A percentile compares a stretch with the other conserved stretches of the same genome.
These are phyloP conservation scores for Phytopythium cucurbitacearum DNA, from an alignment of 352 stramenopile species.

Conservation along the genomic window DNA sequence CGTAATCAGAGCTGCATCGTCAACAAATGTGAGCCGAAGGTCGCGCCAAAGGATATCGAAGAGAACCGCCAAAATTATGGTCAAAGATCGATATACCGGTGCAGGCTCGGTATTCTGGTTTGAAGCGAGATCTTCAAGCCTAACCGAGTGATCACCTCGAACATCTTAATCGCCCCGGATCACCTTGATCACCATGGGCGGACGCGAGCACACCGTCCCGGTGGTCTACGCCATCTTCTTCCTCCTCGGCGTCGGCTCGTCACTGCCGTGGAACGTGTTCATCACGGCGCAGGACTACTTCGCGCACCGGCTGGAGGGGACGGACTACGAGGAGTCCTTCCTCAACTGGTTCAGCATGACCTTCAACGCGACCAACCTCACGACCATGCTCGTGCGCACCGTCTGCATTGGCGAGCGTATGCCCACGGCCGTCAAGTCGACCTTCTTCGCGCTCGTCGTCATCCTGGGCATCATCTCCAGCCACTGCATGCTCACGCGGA, in stretches of 20 bases:
- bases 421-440: constrained; percentile 47
- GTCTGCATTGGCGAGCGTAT: constrained; percentile 55
- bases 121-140: not conserved
- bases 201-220: constrained; percentile 22
- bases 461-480: constrained; percentile 71
- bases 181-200: constrained; percentile 11
- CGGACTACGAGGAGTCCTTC: constrained; percentile 72
- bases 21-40: constrained; percentile 16
- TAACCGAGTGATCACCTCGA: too few relatives aligned
- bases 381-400: constrained; percentile 73
- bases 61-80: not conserved
- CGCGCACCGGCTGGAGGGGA: constrained; percentile 45
- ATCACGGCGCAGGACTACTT: constrained; percentile 85
- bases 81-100: not conserved
- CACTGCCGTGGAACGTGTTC: constrained; percentile 85
- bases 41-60: constrained; percentile 13
- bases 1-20: constrained; percentile 2
- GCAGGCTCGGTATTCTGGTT: not conserved
- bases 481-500: constrained; percentile 66
- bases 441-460: constrained; percentile 61
- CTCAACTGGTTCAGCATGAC: constrained; percentile 85
- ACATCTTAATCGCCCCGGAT: constrained; percentile 5
- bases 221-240: constrained; percentile 73
- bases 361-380: constrained; percentile 77
- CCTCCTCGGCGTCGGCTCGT: constrained; percentile 67